These are phyloP conservation scores for Vitis hybrid DNA, from an alignment of 177 flowering plant species.

Conservation along the genomic window DNA sequence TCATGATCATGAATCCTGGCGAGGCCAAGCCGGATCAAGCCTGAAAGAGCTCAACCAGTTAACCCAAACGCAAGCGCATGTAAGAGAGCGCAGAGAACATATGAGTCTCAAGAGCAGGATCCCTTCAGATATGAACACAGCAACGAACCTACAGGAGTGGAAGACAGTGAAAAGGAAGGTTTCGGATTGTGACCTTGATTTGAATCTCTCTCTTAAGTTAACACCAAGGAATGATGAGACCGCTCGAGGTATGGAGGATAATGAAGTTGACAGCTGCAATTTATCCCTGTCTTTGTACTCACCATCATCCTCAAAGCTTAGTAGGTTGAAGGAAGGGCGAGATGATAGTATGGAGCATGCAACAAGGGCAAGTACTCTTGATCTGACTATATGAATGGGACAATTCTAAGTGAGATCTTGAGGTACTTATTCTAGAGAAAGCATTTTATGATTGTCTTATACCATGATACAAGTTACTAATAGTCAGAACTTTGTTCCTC, in stretches of 20 bases:
- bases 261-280: constrained; percentile 25
- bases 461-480: background rate
- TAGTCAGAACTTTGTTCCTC: constrained; percentile 7
- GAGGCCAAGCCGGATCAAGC: constrained; percentile 14
- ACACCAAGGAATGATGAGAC: constrained; percentile 12
- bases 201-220: constrained; percentile 45
- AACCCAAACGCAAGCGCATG: constrained; percentile 13
- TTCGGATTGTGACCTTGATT: constrained; percentile 33
- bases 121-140: background rate
- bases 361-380: constrained; percentile 69
- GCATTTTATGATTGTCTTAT: constrained; percentile 6
- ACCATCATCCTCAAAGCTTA: constrained; percentile 29
- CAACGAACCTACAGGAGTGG: constrained; percentile 6
- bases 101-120: constrained; percentile 1
- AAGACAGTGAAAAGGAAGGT: constrained; percentile 39
- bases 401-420: constrained; percentile 83
- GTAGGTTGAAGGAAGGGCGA: constrained; percentile 32
- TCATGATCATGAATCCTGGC: constrained; percentile 8
- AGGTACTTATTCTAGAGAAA: constrained; percentile 50
- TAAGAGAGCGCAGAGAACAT: background rate
- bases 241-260: constrained; percentile 10
- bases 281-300: constrained; percentile 51
- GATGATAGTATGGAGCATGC: constrained; percentile 16
- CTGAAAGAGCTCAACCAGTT: constrained; percentile 19
- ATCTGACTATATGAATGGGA: constrained; percentile 83